Evolutionary conservation across 805 yeast species (phyloP).

Genomic region (Starmerella floricola): DNA sequence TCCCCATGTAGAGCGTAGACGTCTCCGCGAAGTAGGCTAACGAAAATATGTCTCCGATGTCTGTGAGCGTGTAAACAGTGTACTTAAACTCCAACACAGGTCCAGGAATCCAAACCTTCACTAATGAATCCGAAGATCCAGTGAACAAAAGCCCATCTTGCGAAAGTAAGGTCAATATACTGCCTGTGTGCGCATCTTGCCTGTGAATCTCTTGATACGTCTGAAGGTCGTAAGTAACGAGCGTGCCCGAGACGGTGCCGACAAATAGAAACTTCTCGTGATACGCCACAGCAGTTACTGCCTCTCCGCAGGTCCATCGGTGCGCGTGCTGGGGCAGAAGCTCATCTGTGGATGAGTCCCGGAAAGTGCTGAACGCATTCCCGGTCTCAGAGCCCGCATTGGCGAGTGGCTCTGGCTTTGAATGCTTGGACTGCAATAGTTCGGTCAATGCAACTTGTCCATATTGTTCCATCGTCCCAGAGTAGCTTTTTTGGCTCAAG

Average conservation of each 20-base stretch:
- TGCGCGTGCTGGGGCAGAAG: constrained; percentile 36
- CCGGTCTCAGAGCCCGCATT: too few species aligned
- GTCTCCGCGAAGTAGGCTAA: constrained; percentile 52
- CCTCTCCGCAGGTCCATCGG: constrained; percentile 61
- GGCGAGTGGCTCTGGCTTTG: too few species aligned
- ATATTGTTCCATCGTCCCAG: constrained; percentile 15
- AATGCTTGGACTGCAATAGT: constrained; percentile 3
- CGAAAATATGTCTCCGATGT: constrained; percentile 88
- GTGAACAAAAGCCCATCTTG: constrained; percentile 51
- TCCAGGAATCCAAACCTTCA: constrained; percentile 57
- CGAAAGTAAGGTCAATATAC: constrained; percentile 53
- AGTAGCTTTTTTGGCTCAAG: too few species aligned
- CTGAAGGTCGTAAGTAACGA: constrained; percentile 54
- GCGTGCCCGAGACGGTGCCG: constrained; percentile 80
- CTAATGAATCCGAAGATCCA: constrained; percentile 82
- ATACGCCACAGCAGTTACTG: constrained; percentile 49
- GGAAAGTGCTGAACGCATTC: too few species aligned
- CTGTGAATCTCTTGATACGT: constrained; percentile 47
- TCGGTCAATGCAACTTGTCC: constrained; percentile 11
- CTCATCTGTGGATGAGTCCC: not conserved
- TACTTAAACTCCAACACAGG: constrained; percentile 33
- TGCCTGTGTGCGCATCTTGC: constrained; percentile 53
- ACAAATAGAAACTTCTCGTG: constrained; percentile 43
- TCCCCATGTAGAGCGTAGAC: constrained; percentile 65
- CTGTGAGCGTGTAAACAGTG: constrained; percentile 71